phyloP scores from a whole-genome alignment of 2,329 filamentous ascomycete species.

The Aspergillus cejpii region DNA sequence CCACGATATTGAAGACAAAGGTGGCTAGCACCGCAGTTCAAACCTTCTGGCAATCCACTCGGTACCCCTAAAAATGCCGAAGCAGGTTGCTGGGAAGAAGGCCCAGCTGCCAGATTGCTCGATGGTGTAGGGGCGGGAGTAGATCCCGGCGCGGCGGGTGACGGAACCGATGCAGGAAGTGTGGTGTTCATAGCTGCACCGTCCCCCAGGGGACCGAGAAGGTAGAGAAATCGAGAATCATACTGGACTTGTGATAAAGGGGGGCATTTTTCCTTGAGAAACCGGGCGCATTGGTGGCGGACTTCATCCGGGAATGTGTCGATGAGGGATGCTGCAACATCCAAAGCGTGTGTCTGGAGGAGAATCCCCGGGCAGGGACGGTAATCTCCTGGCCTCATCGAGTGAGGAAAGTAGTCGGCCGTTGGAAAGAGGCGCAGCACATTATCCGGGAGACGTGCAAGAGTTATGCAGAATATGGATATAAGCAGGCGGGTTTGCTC shows the following conservation, averaged over 20 bases:
- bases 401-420: conserved; percentile 27
- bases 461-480: conserved; percentile 37
- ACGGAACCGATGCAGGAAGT: conserved; percentile 26
- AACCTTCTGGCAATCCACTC: conserved; percentile 20
- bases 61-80: conserved; percentile 7
- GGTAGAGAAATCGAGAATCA: conserved; percentile 36
- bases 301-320: conserved; percentile 42
- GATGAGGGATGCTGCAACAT: conserved; percentile 41
- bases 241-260: conserved; percentile 35
- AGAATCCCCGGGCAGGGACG: conserved; percentile 29
- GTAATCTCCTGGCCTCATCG: conserved; percentile 17
- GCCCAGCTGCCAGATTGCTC: conserved; percentile 15
- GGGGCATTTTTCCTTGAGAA: conserved; percentile 40
- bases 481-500: conserved; percentile 36
- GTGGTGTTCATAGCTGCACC: conserved; percentile 12
- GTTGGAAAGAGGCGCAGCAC: conserved; percentile 27
- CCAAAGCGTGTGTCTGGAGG: conserved; percentile 39
- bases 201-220: conserved; percentile 37
- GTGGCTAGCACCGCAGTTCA: conserved; percentile 24
- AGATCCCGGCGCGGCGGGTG: conserved; percentile 28
- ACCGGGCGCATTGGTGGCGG: conserved; percentile 38
- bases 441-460: conserved; percentile 33
- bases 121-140: conserved; percentile 25
- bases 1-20: conserved; percentile 37
- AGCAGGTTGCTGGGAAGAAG: conserved; percentile 16